Base-by-base conservation (phyloP, 108 stramenopile genomes). In the Nitzschia sp. region DNA sequence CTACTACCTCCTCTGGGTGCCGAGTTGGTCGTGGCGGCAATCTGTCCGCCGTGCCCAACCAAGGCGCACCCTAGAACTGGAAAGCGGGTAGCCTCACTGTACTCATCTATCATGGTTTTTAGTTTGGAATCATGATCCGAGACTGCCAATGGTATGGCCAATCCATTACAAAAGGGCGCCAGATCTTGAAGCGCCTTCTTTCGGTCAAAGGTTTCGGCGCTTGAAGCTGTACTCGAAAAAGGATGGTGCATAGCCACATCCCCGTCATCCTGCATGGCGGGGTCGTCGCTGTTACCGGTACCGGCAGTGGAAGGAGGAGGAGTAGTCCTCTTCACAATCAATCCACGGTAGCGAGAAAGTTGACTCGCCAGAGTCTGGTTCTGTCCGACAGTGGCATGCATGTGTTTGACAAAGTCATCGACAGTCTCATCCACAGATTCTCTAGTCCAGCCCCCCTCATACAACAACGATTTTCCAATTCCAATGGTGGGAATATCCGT, bases 401-500 rank as follows among this genome's bases (percentile, higher is more conserved):
- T 11, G 5, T 66, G 13, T 21, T 41, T 31, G n/a, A 66, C 6
- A 54, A 66, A 66, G 5, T 33, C 11, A 32, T 66, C 66, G 16
- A 66, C 17, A 9, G 29, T 53, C 16, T 6, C 28, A 32, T 53
- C 68, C 11, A 58, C 45, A 2, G 19, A 23, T 47, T 75, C 62
- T 30, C 65, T 53, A 22, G 61, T 68, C 50, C 33, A 61, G 15
- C 83, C 79, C 44, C 77, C 78, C 23, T 72, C 44, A 36, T 77
- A 68, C 53, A 82, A 83, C 63, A 85, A 68, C 17, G 68, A 77
- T 73, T 91, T 87, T 2, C 83, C 86, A 30, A 87, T 67, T 13
- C 89, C 86, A 59, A 90, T 82, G 26, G 86, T 85, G 3, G 84
- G 84, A 30, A 87, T 71, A 0, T 73, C 75, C 5, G 78, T 82